Evolutionary conservation across 2,329 filamentous ascomycete species (phyloP), one percentile per base, ranked within the genome.

Genomic region (Myrmaecium sp.): DNA sequence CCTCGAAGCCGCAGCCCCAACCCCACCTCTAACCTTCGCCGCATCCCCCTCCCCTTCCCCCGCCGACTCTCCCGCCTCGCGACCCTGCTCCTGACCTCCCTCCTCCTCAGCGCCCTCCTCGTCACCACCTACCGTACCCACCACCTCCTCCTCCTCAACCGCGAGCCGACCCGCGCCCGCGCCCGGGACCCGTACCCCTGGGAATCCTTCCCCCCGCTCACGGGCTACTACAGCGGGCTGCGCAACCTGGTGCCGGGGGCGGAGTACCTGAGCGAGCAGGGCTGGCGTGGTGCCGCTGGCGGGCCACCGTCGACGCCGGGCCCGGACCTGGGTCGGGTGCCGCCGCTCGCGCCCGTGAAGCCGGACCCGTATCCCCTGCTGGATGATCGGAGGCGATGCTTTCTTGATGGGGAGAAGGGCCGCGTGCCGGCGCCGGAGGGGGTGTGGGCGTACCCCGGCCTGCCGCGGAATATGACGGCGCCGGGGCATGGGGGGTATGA

Each of bases 361-460:
- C 55, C 58, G 5, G n/a, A n/a, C n/a, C n/a, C n/a, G n/a, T n/a
- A n/a, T n/a, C n/a, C n/a, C n/a, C n/a, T n/a, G n/a, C n/a, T n/a
- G n/a, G n/a, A n/a, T n/a, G n/a, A n/a, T n/a, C n/a, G n/a, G n/a
- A n/a, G n/a, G 22, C 22, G 25, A 14, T 81, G 75, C 51, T 78
- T 64, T 37, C 54, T 80, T 17, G 73, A 80, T 38, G 53, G 57
- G 12, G 60, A 65, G 9, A 60, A 68, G 22, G 29, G 29, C n/a
- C 17, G 27, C 17, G 67, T 55, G 16, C 46, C 73, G 3, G 40
- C 52, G 1, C 60, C 62, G 0, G 75, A 75, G 1, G 65, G 74
- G 34, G 50, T 78, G 14, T 77, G 69, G 42, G 74, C 69, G 2
- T 81, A 78, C 38, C 55, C 63, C 2, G 60, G 60, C 11, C 42